Base-by-base conservation (phyloP, 305 asterid genomes). In the Fraxinus xanthoxyloides region DNA sequence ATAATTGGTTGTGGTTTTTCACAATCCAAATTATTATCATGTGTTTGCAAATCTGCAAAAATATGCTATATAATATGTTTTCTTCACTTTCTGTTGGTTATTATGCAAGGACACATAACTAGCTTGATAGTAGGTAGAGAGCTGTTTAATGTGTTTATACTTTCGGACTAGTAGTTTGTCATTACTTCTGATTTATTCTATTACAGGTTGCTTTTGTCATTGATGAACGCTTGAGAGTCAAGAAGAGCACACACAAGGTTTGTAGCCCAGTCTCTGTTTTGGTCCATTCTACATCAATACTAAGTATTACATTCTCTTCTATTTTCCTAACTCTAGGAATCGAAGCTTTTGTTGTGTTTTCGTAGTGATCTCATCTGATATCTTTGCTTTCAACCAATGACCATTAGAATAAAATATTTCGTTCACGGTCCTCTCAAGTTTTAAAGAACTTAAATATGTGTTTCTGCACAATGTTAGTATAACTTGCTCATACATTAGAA, bases 191-290 rank as follows among this genome's bases (percentile, higher is more conserved):
- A 83, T 79, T 83, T 86, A 43, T 79, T 82, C 67, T 84, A 77
- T 31, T 85, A 61, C 91, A 94, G 99, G 95, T 96, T 80, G 84
- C 84, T 81, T 94, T 96, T 86, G 97, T 89, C 87, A 91, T 94
- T 85, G 98, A 94, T 83, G 99, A 96, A 81, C 98, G 99, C 67
- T 82, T 96, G 83, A 86, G 92, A 82, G 93, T 85, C 79, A 92
- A 91, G 86, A 94, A 90, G 82, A 65, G 88, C 88, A 84, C 92
- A 69, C 94, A 93, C 89, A 96, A 96, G 99, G 98, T 96, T 96
- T 73, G 79, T 67, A 36, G 72, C 34, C 81, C 36, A 59, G 7
- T 80, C 82, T 75, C 82, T 77, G 34, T 75, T 63, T 38, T 35
- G 17, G 51, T 65, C 79, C 32, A 79, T 40, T 72, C 48, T 35